Percentiles rank a stretch among this genome's conserved stretches.
Conservation (phyloP, 2,329 filamentous ascomycete species). For the Hymenoscyphus scutula region DNA sequence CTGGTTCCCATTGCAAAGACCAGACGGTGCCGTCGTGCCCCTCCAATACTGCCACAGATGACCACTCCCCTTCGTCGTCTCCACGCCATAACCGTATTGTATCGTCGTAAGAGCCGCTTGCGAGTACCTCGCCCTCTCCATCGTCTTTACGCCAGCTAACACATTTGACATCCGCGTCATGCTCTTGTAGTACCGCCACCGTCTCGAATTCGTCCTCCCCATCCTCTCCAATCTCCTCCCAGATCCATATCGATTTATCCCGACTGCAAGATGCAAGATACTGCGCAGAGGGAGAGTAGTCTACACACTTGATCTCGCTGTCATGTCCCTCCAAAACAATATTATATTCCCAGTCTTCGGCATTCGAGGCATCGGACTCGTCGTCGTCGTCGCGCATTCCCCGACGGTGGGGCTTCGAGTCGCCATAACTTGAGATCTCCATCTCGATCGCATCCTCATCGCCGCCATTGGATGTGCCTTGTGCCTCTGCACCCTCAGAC, state of each 20-base stretch:
- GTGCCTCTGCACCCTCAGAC: not conserved
- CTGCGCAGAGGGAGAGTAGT: slow-evolving; percentile 70
- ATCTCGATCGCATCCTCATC: slow-evolving; percentile 41
- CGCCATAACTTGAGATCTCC: slow-evolving; percentile 39
- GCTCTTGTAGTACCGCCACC: slow-evolving; percentile 89
- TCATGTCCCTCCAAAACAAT: slow-evolving; percentile 94
- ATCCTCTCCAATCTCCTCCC: slow-evolving; percentile 82
- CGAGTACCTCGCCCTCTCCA: slow-evolving; percentile 69
- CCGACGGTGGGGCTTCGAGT: slow-evolving; percentile 21
- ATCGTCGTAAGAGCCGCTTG: slow-evolving; percentile 92
- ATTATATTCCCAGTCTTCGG: slow-evolving; percentile 87
- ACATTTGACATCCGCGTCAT: slow-evolving; percentile 92
- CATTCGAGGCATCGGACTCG: slow-evolving; percentile 45
- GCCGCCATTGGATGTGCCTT: slow-evolving; percentile 6
- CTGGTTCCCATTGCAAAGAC: slow-evolving; percentile 72
- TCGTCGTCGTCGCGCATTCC: slow-evolving; percentile 30
- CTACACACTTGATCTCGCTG: slow-evolving; percentile 81
- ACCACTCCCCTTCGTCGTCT: slow-evolving; percentile 87
- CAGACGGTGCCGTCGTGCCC: slow-evolving; percentile 87
- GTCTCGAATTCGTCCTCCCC: slow-evolving; percentile 97
- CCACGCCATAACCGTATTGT: slow-evolving; percentile 73
- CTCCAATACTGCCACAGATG: slow-evolving; percentile 76
- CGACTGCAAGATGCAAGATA: slow-evolving; percentile 86
- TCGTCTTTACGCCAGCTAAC: slow-evolving; percentile 82
- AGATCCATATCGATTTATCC: slow-evolving; percentile 97